Base-by-base conservation (phyloP, 331 rosid genomes). In the Ulmus americana region DNA sequence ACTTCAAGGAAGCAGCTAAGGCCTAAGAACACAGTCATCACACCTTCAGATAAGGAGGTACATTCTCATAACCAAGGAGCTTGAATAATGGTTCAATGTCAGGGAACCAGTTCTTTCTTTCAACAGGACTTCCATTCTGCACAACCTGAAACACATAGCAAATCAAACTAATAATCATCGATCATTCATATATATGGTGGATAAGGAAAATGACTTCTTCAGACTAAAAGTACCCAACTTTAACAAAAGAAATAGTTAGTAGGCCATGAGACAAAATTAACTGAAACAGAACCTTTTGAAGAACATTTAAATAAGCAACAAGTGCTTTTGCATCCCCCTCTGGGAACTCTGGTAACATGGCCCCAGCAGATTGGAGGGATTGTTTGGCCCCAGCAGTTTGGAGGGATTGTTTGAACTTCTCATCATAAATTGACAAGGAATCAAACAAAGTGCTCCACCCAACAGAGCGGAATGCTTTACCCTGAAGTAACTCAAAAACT, bases 281-380 rank as follows among this genome's bases (percentile, higher is more conserved):
- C 10, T 18, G 12, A 28, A 18, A 8, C 9, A 42, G 65, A 68
- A 92, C 98, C 98, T 92, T 89, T 65, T 77, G 90, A 69, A 92
- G 94, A 59, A 92, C 95, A 77, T 85, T 85, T 73, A 92, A 67
- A 77, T 92, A 92, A 55, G 98, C 90, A 77, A 86, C 95, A 60
- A 92, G 97, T 11, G 97, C 97, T 70, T 83, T 89, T 70, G 98
- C 98, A 76, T 92, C 98, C 57, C 96, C 98, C 83, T 92, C 97
- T 39, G 80, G 95, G 65, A 89, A 84, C 76, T 92, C 98, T 40
- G 95, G 95, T 79, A 85, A 72, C 83, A 83, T 59, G 64, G 86
- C 89, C 63, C 96, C 97, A 62, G 91, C 83, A 70, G 86, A 83
- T 75, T 92, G 97, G 63, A 88, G 88, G 51, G 97, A 83, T 81